Evolutionary conservation across 1,139 yeast genomes (phyloP), one percentile per base, ranked within the genome.

Genomic region (Blastobotrys ciferrii): DNA sequence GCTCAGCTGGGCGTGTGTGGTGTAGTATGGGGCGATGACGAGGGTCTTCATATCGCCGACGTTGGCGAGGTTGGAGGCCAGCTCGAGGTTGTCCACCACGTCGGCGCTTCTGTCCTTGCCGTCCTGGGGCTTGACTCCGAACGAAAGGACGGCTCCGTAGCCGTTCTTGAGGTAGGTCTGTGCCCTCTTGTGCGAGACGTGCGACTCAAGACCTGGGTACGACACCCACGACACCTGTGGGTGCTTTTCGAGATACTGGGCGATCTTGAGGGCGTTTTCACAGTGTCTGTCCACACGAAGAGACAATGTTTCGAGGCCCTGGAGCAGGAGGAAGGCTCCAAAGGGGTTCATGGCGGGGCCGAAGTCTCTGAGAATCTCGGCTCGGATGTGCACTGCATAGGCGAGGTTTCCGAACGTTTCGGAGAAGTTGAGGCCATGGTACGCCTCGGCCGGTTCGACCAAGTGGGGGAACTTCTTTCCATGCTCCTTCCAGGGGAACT

Each of bases 1-100:
- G 40, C 74, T 68, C 65, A 92, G 78, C 74, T 92, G 98, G 67
- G 88, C 88, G 70, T 92, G 98, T 19, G 98, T 92, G 46, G 98
- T 92, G 71, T 79, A 88, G 75, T 83, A 89, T 57, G 98, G 98
- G 52, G 96, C 91, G 69, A 92, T 91, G 50, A 91, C 95, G 66
- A 92, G 78, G 40, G 98, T 87, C 75, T 91, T 92, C 46, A 91
- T 81, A 66, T 92, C 98, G 66, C 98, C 98, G 51, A 92, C 97
- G 63, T 92, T 92, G 51, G 98, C 98, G 67, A 92, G 79, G 73
- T 89, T 87, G 32, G 95, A 83, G 50, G 95, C 95, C 51, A 92
- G 72, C 69, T 87, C 78, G 68, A 92, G 79, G 57, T 70, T 72
- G 68, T 89, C 96, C 53, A 87, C 96, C 54, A 89, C 87, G 60